Percentiles rank a stretch among this genome's conserved stretches.
Evolutionary conservation across 139 green algal species (phyloP).

Genomic region (Volvox africanus): DNA sequence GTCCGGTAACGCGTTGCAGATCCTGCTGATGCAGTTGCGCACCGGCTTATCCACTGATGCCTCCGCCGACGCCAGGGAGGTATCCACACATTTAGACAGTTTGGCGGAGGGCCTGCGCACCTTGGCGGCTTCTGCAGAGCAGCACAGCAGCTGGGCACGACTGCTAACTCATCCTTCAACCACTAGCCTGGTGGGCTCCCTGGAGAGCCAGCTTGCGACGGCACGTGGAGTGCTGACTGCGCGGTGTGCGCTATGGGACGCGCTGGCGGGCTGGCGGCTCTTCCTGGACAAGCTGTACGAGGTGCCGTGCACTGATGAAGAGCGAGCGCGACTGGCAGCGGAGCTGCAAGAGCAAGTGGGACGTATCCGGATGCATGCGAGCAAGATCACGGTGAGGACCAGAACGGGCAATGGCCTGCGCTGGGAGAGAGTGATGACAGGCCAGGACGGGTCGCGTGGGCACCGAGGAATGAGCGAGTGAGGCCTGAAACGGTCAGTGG

Average conservation of each 20-base stretch:
- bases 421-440: no score
- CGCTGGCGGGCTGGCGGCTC: constrained; percentile 42
- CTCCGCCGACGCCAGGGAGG: background rate
- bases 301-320: constrained; percentile 28
- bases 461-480: no score
- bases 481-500: no score
- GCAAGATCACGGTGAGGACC: constrained; percentile 32
- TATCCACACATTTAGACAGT: constrained; percentile 7
- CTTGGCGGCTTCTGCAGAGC: constrained; percentile 18
- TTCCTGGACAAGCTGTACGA: constrained; percentile 52
- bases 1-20: constrained; percentile 43
- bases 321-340: background rate
- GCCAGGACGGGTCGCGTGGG: no score
- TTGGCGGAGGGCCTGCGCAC: background rate
- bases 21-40: constrained; percentile 41
- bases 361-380: constrained; percentile 10
- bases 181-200: constrained; percentile 24
- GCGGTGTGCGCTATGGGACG: constrained; percentile 47
- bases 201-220: constrained; percentile 27
- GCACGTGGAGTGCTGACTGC: constrained; percentile 32
- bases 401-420: background rate
- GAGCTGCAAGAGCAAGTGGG: constrained; percentile 44
- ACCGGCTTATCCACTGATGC: constrained; percentile 25
- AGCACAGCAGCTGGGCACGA: constrained; percentile 53
- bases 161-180: constrained; percentile 52